Evolutionary conservation across 305 asterid species (phyloP).

Genomic region (Solanum aculeatissimum): DNA sequence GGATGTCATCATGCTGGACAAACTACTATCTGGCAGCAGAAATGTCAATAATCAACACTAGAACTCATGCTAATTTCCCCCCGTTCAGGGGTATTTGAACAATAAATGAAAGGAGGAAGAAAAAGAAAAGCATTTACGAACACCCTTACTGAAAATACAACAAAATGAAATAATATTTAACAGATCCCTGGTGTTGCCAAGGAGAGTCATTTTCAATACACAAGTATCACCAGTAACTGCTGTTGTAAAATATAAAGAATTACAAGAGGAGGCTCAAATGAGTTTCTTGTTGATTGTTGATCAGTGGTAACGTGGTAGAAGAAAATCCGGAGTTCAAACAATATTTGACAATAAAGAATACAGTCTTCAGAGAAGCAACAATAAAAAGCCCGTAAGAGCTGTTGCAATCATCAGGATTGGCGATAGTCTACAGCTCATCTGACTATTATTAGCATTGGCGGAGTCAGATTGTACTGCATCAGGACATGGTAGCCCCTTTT

Average conservation of each 20-base stretch:
- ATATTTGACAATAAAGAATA: neutral
- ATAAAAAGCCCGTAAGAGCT: slow-evolving; percentile 10
- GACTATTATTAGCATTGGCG: slow-evolving; percentile 7
- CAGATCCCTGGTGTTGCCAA: neutral
- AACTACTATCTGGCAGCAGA: neutral
- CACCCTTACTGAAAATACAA: neutral
- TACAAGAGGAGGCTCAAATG: neutral
- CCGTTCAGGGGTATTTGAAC: neutral
- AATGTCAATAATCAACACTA: neutral
- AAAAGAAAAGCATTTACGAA: neutral
- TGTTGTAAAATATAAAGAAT: neutral
- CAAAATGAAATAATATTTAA: neutral
- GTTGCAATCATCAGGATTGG: slow-evolving; percentile 15
- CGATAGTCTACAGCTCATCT: slow-evolving; percentile 3
- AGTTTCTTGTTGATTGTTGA: neutral
- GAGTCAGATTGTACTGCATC: slow-evolving; percentile 8
- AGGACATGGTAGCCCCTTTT: slow-evolving; percentile 51
- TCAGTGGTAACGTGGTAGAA: neutral
- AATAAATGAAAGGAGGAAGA: neutral
- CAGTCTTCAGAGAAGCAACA: slow-evolving; percentile 17
- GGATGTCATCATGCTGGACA: neutral
- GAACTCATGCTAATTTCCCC: neutral
- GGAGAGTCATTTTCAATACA: neutral
- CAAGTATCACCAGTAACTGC: neutral
- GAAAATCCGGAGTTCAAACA: neutral